Evolutionary conservation across 306 rosid genomes (phyloP).

Genomic region (Arachis hypogaea): DNA sequence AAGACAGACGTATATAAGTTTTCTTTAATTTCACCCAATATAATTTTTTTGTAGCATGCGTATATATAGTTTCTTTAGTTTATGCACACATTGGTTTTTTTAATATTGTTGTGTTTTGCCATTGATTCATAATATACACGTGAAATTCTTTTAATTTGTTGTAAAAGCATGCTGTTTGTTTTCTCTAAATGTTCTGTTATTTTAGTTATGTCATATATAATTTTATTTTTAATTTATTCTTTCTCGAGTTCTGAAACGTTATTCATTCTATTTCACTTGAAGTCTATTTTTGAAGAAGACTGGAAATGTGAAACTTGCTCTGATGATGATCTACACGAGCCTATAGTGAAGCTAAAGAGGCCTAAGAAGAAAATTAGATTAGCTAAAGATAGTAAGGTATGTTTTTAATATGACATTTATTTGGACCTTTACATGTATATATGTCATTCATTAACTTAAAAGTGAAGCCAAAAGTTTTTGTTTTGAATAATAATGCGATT

Average conservation of each 20-base stretch:
- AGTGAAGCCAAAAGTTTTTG: too few species aligned
- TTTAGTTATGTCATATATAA: background rate
- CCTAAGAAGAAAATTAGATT: background rate
- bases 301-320: conserved; percentile 27
- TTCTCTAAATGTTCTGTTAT: background rate
- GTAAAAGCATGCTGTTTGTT: background rate
- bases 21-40: background rate
- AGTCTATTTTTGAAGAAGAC: background rate
- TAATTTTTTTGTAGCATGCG: too few species aligned
- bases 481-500: too few species aligned
- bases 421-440: background rate
- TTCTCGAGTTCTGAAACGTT: too few species aligned
- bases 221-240: too few species aligned
- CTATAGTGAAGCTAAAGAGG: background rate
- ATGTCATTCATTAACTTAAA: too few species aligned
- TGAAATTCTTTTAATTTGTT: background rate
- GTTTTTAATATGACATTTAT: background rate
- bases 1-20: background rate
- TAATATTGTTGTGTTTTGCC: background rate
- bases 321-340: background rate
- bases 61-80: background rate
- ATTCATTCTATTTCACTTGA: background rate
- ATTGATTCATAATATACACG: too few species aligned
- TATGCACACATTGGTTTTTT: background rate
- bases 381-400: conserved; percentile 11